These are phyloP conservation scores for Cystofilobasidium capitatum DNA, from an alignment of 768 basidiomycete genomes.

Conservation along the genomic window DNA sequence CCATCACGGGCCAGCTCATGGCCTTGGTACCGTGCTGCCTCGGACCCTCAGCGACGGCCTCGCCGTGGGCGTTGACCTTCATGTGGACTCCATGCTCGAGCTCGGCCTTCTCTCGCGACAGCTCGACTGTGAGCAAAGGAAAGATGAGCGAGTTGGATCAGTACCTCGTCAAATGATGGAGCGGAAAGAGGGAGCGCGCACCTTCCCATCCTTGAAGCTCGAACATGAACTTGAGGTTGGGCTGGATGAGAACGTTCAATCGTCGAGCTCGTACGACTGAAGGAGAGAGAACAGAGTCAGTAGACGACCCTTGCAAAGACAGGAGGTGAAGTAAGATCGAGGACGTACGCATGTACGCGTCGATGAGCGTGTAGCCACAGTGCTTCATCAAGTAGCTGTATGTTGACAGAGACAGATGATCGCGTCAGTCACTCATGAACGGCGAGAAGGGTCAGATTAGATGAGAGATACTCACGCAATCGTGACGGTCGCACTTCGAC, in stretches of 20 bases:
- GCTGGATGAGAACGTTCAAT: constrained; percentile 74
- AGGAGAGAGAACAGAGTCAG: constrained; percentile 45
- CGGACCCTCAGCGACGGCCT: constrained; percentile 3
- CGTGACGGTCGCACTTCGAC: constrained; percentile 82
- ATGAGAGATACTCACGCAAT: constrained; percentile 44
- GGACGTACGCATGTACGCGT: constrained; percentile 54
- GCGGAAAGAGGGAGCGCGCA: neutral
- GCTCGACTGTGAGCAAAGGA: constrained; percentile 12
- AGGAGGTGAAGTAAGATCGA: neutral
- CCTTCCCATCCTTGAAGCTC: constrained; percentile 89
- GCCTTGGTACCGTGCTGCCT: constrained; percentile 20
- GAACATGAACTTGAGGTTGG: constrained; percentile 90
- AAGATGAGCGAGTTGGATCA: neutral
- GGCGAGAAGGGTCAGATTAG: neutral
- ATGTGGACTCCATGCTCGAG: neutral
- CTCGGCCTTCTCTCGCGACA: constrained; percentile 25
- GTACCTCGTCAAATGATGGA: neutral
- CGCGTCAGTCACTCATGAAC: neutral
- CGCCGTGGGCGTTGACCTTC: neutral
- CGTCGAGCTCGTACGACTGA: constrained; percentile 65
- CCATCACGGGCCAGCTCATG: constrained; percentile 18
- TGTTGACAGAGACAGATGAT: neutral
- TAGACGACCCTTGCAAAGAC: neutral
- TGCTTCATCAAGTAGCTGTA: constrained; percentile 87
- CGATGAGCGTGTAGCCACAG: constrained; percentile 69